Evolutionary conservation across 257 asterid genomes (phyloP).

Genomic region (Ajuga chamaepitys): DNA sequence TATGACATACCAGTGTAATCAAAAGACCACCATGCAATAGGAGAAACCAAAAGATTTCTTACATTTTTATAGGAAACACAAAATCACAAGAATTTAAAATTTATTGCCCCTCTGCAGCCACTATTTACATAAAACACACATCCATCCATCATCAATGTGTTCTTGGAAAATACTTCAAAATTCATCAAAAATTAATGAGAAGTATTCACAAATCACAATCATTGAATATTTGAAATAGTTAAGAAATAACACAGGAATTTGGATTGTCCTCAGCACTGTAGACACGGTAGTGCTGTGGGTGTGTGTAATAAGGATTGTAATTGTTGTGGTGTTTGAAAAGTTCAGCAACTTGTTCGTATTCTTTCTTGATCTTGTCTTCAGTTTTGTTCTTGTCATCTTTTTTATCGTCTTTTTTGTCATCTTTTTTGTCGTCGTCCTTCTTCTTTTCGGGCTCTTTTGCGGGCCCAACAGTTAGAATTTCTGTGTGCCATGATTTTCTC

Average conservation of each 20-base stretch:
- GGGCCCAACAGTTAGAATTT: conserved; percentile 46
- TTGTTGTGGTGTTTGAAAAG: conserved; percentile 16
- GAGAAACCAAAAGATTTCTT: too few species aligned
- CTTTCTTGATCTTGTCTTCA: conserved; percentile 17
- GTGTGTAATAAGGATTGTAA: conserved; percentile 26
- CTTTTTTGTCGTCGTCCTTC: conserved; percentile 21
- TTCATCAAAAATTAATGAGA: not conserved
- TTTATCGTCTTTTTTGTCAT: conserved; percentile 4
- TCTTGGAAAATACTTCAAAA: not conserved
- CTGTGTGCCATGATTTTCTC: conserved; percentile 36
- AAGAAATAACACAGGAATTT: conserved; percentile 37
- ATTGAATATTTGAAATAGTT: not conserved
- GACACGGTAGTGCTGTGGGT: conserved; percentile 23
- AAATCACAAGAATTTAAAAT: too few species aligned
- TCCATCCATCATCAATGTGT: too few species aligned
- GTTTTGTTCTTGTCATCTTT: conserved; percentile 18
- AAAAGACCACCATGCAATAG: too few species aligned
- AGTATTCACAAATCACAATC: not conserved
- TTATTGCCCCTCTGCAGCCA: too few species aligned
- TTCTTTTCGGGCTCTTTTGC: conserved; percentile 47
- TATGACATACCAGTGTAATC: too few species aligned
- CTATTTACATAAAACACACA: too few species aligned
- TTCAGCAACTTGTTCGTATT: conserved; percentile 24
- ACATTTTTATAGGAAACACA: too few species aligned
- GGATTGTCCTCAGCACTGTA: conserved; percentile 43